These are phyloP conservation scores for Penicilliopsis zonata DNA, from an alignment of 495 filamentous ascomycete species.

Conservation along the genomic window DNA sequence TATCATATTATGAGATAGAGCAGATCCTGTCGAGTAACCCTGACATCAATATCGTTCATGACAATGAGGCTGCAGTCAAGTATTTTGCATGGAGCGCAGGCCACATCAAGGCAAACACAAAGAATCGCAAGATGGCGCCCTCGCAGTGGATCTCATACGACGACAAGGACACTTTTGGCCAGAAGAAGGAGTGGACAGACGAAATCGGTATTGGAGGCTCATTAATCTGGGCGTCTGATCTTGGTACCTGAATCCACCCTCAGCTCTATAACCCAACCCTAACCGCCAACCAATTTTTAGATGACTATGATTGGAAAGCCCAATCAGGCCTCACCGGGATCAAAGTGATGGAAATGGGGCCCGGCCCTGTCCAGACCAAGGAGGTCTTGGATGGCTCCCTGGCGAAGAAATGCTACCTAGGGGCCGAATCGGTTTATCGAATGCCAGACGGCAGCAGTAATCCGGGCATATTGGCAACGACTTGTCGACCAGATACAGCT, in stretches of 20 bases:
- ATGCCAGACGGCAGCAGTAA: no score
- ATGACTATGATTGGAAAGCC: not conserved
- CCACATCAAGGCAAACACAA: no score
- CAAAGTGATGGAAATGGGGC: no score
- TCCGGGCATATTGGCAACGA: not conserved
- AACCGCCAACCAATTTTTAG: no score
- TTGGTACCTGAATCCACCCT: no score
- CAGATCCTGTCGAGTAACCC: not conserved
- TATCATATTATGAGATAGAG: conserved; percentile 27
- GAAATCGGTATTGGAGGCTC: conserved; percentile 9
- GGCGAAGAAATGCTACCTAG: not conserved
- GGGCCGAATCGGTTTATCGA: no score
- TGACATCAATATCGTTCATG: conserved; percentile 2
- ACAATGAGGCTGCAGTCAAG: conserved; percentile 14
- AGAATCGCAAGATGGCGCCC: no score
- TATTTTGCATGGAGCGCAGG: conserved; percentile 21
- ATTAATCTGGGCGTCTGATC: conserved; percentile 12
- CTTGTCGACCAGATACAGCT: not conserved
- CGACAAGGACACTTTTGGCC: conserved; percentile 24
- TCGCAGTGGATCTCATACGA: conserved; percentile 42
- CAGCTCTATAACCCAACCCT: no score
- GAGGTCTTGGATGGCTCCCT: not conserved
- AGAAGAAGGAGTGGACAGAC: conserved; percentile 29
- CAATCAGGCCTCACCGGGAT: no score
- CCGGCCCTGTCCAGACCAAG: no score